Evolutionary conservation across 805 yeast genomes (phyloP).

Genomic region (Kregervanrija fluxuum): DNA sequence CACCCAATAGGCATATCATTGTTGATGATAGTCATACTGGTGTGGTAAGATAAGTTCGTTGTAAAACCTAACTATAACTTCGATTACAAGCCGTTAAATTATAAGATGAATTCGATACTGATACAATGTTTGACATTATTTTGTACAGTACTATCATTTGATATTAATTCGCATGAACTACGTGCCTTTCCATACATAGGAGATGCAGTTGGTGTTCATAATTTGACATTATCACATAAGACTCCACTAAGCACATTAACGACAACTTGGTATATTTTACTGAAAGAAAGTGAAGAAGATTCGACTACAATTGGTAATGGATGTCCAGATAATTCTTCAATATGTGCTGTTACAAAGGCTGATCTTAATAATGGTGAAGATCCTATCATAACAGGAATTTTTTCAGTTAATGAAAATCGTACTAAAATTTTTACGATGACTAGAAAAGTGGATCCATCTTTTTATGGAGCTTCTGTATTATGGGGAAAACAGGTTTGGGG

Average conservation of each 20-base stretch:
- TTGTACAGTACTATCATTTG: constrained; percentile 12
- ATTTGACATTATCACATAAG: constrained; percentile 30
- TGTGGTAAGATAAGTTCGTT: too few species aligned
- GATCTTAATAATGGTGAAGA: constrained; percentile 41
- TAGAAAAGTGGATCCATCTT: too few species aligned
- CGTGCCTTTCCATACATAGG: constrained; percentile 33
- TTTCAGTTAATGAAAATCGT: too few species aligned
- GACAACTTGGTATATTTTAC: constrained; percentile 61
- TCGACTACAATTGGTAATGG: constrained; percentile 29
- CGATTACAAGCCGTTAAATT: too few species aligned
- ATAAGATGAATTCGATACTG: too few species aligned
- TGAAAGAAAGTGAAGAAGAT: constrained; percentile 29
- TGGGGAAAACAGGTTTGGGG: constrained; percentile 70
- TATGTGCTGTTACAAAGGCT: constrained; percentile 69
- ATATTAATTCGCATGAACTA: constrained; percentile 27
- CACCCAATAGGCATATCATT: too few species aligned
- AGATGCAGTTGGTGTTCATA: constrained; percentile 42
- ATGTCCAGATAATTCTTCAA: constrained; percentile 66
- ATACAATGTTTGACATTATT: too few species aligned
- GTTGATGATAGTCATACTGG: too few species aligned
- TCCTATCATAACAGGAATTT: constrained; percentile 38
- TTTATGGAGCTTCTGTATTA: constrained; percentile 43
- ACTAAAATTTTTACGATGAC: too few species aligned
- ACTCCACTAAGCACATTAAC: constrained; percentile 78
- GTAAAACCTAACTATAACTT: too few species aligned